Evolutionary conservation across 768 basidiomycete genomes (phyloP), one percentile per base, ranked within the genome.

Genomic region (Lactifluus piperatus): DNA sequence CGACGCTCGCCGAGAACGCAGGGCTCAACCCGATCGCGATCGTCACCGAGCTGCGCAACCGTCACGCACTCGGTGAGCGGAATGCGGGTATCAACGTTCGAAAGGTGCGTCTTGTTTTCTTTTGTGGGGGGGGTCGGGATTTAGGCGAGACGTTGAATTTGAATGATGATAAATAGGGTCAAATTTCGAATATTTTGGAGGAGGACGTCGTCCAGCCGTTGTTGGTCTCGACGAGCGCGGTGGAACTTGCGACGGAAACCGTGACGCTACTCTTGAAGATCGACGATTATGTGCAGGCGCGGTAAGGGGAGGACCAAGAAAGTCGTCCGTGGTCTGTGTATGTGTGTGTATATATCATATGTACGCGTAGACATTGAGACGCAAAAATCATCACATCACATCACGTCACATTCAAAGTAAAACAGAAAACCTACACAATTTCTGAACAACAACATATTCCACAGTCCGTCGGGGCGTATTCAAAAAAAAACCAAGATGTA

Each of bases 81-180:
- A 93, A 87, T 65, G 94, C 97, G 27, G 97, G 97, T 32, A 98
- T 99, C 73, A 99, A 98, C 71, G 94, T 99, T 63, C 85, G 95
- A 67, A 98, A 94, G 79, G 94, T 92, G 67, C 44, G 81, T 48
- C 53, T 9, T 29, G 6, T 2, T 27, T 16, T 34, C 16, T 13
- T 5, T 6, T 56, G n/a, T 22, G 18, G 10, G 34, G 10, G 8
- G n/a, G n/a, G n/a, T n/a, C n/a, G n/a, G n/a, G n/a, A n/a, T n/a
- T n/a, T n/a, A n/a, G n/a, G n/a, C n/a, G n/a, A n/a, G n/a, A n/a
- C n/a, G n/a, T n/a, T n/a, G n/a, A n/a, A n/a, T n/a, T n/a, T n/a
- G n/a, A n/a, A n/a, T n/a, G n/a, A n/a, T n/a, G n/a, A n/a, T 32
- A 30, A 64, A 94, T 64, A 94, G 92, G 95, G 97, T 13, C 78